phyloP scores from a whole-genome alignment of 2,329 filamentous ascomycete genomes.

The Fusarium virguliforme region DNA sequence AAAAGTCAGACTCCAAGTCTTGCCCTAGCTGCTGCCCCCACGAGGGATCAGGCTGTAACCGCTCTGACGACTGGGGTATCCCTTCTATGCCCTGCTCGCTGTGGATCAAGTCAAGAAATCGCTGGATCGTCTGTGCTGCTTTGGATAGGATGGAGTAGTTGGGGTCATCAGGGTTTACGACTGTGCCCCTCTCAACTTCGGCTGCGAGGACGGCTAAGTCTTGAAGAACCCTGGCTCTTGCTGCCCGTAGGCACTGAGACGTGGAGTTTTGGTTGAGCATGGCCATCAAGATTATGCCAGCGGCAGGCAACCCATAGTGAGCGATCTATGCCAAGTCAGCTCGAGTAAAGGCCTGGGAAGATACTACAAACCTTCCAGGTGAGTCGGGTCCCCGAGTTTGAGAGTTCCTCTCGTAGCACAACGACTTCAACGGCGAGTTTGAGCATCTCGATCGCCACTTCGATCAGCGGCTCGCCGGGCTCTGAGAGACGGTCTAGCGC shows the following conservation, averaged over 20 bases:
- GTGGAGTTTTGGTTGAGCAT: background rate
- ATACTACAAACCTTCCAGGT: background rate
- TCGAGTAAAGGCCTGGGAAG: background rate
- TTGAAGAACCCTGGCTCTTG: background rate
- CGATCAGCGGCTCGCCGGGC: background rate
- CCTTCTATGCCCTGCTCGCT: background rate
- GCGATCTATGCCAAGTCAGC: background rate
- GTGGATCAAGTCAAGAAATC: constrained; percentile 1
- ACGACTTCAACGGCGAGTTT: background rate
- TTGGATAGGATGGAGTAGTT: background rate
- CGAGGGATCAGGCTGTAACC: background rate
- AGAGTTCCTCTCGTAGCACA: background rate
- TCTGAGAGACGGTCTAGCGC: background rate
- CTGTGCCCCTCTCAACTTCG: background rate
- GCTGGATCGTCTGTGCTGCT: background rate
- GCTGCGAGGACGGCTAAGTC: background rate
- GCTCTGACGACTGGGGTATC: background rate
- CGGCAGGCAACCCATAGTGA: constrained; percentile 2
- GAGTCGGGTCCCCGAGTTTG: background rate
- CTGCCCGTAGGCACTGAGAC: background rate
- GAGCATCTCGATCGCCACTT: constrained; percentile 1
- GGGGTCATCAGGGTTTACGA: background rate
- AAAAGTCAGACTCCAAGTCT: constrained; percentile 1
- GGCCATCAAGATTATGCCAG: background rate
- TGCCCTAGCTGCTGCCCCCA: constrained; percentile 1